These are phyloP conservation scores for Oryza punctata DNA, from an alignment of 176 grass and related monocot species.

Conservation along the genomic window DNA sequence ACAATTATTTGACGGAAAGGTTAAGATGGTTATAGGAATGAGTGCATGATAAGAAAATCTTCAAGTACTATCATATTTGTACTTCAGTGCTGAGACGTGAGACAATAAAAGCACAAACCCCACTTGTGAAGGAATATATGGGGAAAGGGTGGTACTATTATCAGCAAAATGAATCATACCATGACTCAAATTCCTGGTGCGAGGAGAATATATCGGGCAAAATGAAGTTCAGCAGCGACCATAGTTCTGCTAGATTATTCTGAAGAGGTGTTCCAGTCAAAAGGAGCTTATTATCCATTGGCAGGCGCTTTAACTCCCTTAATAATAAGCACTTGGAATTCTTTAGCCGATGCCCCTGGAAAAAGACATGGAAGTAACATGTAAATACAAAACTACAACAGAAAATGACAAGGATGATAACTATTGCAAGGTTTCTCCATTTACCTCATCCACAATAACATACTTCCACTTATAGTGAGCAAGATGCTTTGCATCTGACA, in stretches of 20 bases:
- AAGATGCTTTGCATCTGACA: constrained; percentile 75
- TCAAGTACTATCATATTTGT: constrained; percentile 1
- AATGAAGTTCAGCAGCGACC: constrained; percentile 98
- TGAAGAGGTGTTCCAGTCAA: constrained; percentile 95
- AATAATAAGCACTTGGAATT: constrained; percentile 83
- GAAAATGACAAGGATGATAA: constrained; percentile 15
- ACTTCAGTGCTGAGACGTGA: not conserved
- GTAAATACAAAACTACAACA: constrained; percentile 7
- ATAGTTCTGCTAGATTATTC: constrained; percentile 96
- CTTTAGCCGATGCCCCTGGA: constrained; percentile 92
- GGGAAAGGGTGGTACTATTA: not conserved
- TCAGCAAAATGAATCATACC: constrained; percentile 48
- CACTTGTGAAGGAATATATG: not conserved
- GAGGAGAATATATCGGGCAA: constrained; percentile 97
- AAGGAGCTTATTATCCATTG: constrained; percentile 96
- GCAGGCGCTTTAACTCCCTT: constrained; percentile 74
- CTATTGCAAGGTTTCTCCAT: not conserved
- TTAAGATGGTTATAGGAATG: not conserved
- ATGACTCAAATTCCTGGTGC: constrained; percentile 94
- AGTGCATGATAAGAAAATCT: not conserved
- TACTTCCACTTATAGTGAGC: constrained; percentile 90
- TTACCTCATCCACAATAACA: constrained; percentile 93
- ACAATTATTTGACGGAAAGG: not conserved
- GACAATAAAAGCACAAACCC: not conserved
- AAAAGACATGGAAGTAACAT: constrained; percentile 26